phyloP scores from a whole-genome alignment of 2,329 filamentous ascomycete species.

The Clarireedia monteithiana region DNA sequence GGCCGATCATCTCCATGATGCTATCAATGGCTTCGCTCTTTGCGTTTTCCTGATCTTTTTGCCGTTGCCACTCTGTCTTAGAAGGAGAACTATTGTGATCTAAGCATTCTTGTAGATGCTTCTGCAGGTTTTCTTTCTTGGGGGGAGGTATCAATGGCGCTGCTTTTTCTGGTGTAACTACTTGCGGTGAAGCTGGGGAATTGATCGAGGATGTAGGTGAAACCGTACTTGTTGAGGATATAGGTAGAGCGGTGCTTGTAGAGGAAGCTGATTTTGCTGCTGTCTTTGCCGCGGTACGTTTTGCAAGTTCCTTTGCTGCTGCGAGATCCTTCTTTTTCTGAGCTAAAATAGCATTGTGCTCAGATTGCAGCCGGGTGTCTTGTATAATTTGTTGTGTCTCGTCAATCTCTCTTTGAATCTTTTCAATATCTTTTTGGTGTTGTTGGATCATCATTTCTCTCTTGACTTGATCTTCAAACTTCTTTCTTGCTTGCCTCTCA shows the following conservation, averaged over 20 bases:
- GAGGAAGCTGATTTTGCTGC: neutral
- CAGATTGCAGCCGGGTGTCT: slow-evolving; percentile 37
- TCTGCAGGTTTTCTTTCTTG: slow-evolving; percentile 5
- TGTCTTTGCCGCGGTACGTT: slow-evolving; percentile 8
- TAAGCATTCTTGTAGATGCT: slow-evolving; percentile 10
- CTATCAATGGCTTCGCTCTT: slow-evolving; percentile 48
- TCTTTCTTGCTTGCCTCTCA: slow-evolving; percentile 33
- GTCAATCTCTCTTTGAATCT: slow-evolving; percentile 22
- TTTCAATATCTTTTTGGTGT: slow-evolving; percentile 16
- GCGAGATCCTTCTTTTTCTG: slow-evolving; percentile 41
- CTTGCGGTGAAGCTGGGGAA: neutral
- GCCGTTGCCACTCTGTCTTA: slow-evolving; percentile 50
- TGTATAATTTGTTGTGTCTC: slow-evolving; percentile 31
- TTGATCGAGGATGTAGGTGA: neutral
- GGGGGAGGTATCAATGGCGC: neutral
- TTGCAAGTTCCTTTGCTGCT: slow-evolving; percentile 31
- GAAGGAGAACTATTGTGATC: slow-evolving; percentile 27
- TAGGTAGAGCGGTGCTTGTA: neutral
- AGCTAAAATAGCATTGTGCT: slow-evolving; percentile 36
- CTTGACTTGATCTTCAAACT: slow-evolving; percentile 14
- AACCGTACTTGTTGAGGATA: neutral
- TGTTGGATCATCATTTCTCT: slow-evolving; percentile 14
- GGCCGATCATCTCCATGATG: slow-evolving; percentile 63
- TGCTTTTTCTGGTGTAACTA: neutral
- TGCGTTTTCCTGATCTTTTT: slow-evolving; percentile 47